phyloP scores from a whole-genome alignment of 1,284 basidiomycete species.

The Tilletiopsis washingtonensis region DNA sequence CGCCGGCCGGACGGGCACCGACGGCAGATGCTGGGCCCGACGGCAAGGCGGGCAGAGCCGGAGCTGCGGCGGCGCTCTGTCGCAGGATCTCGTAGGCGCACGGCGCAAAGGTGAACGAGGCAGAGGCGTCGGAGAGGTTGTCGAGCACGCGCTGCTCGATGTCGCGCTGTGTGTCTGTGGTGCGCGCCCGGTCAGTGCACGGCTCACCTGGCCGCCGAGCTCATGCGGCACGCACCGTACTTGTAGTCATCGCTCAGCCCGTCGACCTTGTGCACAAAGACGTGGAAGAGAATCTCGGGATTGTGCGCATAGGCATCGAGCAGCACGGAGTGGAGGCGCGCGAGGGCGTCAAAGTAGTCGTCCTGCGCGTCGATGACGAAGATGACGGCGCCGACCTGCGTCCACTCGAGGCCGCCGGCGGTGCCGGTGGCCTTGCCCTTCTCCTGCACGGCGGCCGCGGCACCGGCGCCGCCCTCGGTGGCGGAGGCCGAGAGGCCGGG shows the following conservation, averaged over 20 bases:
- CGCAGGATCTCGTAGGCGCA: not conserved
- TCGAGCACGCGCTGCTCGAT: conserved; percentile 40
- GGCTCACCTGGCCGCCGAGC: not conserved
- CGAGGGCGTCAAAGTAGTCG: conserved; percentile 60
- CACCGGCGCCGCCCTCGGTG: not conserved
- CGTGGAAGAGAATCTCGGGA: conserved; percentile 71
- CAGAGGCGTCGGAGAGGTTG: conserved; percentile 31
- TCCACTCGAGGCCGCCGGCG: conserved; percentile 14
- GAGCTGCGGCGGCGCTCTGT: no score
- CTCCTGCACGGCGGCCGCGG: not conserved
- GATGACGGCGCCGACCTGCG: conserved; percentile 54
- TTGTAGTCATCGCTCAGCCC: conserved; percentile 85
- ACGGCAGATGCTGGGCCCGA: no score
- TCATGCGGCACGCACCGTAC: conserved; percentile 58
- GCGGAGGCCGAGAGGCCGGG: conserved; percentile 58
- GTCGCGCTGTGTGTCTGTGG: conserved; percentile 31
- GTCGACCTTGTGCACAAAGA: conserved; percentile 95
- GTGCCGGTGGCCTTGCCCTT: not conserved
- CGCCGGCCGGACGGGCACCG: no score
- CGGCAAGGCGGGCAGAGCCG: not conserved
- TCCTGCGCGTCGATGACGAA: conserved; percentile 90
- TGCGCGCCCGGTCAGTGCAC: not conserved
- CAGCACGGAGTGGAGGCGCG: conserved; percentile 55
- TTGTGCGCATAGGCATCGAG: conserved; percentile 59
- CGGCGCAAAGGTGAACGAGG: conserved; percentile 11